Base-by-base conservation (phyloP, 2,329 filamentous ascomycete species). In the Westerdykella aurantiaca region DNA sequence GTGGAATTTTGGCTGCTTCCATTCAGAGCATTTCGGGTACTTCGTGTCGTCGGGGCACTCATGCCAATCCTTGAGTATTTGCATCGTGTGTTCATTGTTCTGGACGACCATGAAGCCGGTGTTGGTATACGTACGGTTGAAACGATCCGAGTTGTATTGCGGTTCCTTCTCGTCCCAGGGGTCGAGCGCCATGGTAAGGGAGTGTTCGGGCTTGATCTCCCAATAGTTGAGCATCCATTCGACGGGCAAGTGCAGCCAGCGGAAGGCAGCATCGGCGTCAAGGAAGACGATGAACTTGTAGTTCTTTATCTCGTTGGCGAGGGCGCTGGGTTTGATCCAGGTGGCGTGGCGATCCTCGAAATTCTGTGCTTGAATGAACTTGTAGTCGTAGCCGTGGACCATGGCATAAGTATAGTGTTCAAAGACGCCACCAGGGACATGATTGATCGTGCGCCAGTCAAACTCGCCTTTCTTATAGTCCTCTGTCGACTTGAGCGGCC, bases 31-130 rank as follows among this genome's bases (percentile, higher is more conserved):
- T 45, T 58, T 58, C 37, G 52, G 46, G 42, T 68, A 69, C 21
- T 59, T 57, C 12, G 52, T 52, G 39, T 67, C 59, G 7, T 66
- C 61, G 1, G 66, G 65, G 40, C 66, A 69, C 42, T 66, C 50
- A 58, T 66, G 63, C 75, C 75, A 78, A 37, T 72, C 72, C 46
- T 72, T 68, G 33, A 78, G 63, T 31, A 78, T 74, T 25, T 72
- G 64, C 49, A 70, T 69, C 0, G 73, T 74, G 49, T 68, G 69
- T 13, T 67, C 57, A 51, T 73, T 73, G 57, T 76, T 75, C 60
- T 78, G 75, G 3, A 74, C 69, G 33, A 78, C 61, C 57, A 78
- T 75, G 64, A 78, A 77, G 14, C 75, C 75, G 1, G 75, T 75
- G 63, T 78, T 78, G 53, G 66, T 66, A 69, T 73, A 51, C 64